These are phyloP conservation scores for Secale cereale DNA, from an alignment of 176 grass and related monocot species.

Conservation along the genomic window DNA sequence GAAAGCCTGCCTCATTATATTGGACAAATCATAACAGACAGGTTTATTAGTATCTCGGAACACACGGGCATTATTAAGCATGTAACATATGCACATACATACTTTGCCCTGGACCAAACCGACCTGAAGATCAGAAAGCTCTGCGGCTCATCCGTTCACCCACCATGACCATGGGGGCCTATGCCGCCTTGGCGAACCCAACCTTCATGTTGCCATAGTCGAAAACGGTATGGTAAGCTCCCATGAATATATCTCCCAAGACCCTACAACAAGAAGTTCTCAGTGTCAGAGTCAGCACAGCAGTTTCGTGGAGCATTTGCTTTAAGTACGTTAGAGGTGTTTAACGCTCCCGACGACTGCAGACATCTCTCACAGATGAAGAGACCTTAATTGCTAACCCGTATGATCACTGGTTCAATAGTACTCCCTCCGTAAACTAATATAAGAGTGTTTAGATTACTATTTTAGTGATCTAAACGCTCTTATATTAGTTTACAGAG, in stretches of 20 bases:
- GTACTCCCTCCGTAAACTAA: no score
- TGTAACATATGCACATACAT: not conserved
- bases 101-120: not conserved
- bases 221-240: slow-evolving; percentile 87
- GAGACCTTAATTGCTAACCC: not conserved
- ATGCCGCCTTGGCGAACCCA: slow-evolving; percentile 71
- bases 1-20: slow-evolving; percentile 2
- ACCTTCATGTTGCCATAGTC: slow-evolving; percentile 86
- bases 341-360: not conserved
- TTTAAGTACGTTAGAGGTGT: not conserved
- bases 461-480: no score
- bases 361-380: not conserved
- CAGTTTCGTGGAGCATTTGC: not conserved
- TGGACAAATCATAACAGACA: slow-evolving; percentile 10
- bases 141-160: not conserved
- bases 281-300: not conserved
- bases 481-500: no score
- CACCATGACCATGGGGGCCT: slow-evolving; percentile 5
- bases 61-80: slow-evolving; percentile 29
- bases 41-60: not conserved
- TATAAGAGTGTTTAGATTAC: no score
- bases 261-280: slow-evolving; percentile 43
- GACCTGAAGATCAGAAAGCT: not conserved
- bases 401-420: not conserved
- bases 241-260: slow-evolving; percentile 93